A percentile compares a stretch with the other conserved stretches of the same genome.
phyloP scores from a whole-genome alignment of 306 rosid genomes.

The Acacia acuminata region DNA sequence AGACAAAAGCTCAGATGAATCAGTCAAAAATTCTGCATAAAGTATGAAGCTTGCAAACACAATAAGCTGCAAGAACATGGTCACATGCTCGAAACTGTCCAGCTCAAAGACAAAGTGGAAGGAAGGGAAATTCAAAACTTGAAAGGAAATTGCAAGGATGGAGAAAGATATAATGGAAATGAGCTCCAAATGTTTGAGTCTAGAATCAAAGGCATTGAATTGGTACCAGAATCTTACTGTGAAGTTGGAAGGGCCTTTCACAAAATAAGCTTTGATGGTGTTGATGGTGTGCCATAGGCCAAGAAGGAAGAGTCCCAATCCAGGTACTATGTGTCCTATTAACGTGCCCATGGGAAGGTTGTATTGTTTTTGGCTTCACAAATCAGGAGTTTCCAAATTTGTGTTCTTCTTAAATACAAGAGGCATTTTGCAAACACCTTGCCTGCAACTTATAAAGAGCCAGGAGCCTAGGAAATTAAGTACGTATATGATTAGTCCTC shows the following conservation, averaged over 20 bases:
- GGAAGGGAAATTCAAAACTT: conserved; percentile 66
- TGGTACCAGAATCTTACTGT: conserved; percentile 71
- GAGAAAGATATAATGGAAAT: conserved; percentile 66
- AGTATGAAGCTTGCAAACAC: conserved; percentile 75
- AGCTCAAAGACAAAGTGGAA: conserved; percentile 62
- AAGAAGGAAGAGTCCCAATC: conserved; percentile 64
- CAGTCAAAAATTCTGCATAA: conserved; percentile 52
- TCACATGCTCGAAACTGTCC: conserved; percentile 82
- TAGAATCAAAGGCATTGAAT: conserved; percentile 39
- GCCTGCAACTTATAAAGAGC: conserved; percentile 31
- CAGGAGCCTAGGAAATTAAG: conserved; percentile 12
- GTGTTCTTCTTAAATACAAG: conserved; percentile 38
- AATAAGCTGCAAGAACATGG: conserved; percentile 88
- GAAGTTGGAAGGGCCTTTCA: conserved; percentile 67
- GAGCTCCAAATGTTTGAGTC: conserved; percentile 78
- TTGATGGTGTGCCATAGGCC: conserved; percentile 87
- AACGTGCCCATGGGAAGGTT: conserved; percentile 61
- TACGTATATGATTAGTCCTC: conserved; percentile 38
- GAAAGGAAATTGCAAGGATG: conserved; percentile 57
- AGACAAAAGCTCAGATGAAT: conserved; percentile 55
- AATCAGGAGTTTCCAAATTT: conserved; percentile 32
- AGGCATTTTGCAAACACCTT: conserved; percentile 36
- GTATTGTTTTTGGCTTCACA: conserved; percentile 18
- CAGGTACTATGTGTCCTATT: conserved; percentile 68
- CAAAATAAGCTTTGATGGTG: conserved; percentile 67